Base-by-base conservation (phyloP, 257 asterid genomes). In the Primulina tabacum region DNA sequence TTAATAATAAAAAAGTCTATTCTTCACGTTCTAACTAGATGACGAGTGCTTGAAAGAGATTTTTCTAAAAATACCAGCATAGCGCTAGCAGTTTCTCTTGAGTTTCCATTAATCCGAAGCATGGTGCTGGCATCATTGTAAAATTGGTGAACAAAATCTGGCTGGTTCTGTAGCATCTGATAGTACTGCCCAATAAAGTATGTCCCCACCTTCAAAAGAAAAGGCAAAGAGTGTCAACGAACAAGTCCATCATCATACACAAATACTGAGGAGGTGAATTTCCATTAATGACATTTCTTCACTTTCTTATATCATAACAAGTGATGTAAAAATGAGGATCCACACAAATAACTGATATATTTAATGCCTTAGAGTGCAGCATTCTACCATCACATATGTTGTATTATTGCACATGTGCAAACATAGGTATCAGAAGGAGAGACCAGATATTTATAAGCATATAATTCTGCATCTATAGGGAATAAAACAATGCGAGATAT, bases 131-230 rank as follows among this genome's bases (percentile, higher is more conserved):
- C 83, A 61, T 91, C 96, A 52, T 89, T 85, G 83, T 94, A 94
- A 76, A 94, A 91, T 78, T 89, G 97, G 77, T 89, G 85, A 59
- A 82, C 93, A 79, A 76, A 87, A 58, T 89, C 96, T 1, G 99
- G 97, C 82, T 88, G 95, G 29, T 66, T 86, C 82, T 91, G 97
- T 55, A 94, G 77, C 83, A 94, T 86, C 84, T 91, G 97, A 79
- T 94, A 94, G 83, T 91, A 94, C 74, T 88, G 97, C 69, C 97
- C 97, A 29, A 94, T 96, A 74, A 94, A 94, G 87, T 94, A 94
- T 7, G 97, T 85, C 35, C 99, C 99, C 67, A 94, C 96, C 99
- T 93, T 78, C 47, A 74, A 65, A 69, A 62, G 80, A 60, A 53
- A 60, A 68, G 64, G 66, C 71, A 69, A 65, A 75, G 58, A 73